Base-by-base conservation (phyloP, 495 filamentous ascomycete genomes). In the Aspergillus incahuasiensis region DNA sequence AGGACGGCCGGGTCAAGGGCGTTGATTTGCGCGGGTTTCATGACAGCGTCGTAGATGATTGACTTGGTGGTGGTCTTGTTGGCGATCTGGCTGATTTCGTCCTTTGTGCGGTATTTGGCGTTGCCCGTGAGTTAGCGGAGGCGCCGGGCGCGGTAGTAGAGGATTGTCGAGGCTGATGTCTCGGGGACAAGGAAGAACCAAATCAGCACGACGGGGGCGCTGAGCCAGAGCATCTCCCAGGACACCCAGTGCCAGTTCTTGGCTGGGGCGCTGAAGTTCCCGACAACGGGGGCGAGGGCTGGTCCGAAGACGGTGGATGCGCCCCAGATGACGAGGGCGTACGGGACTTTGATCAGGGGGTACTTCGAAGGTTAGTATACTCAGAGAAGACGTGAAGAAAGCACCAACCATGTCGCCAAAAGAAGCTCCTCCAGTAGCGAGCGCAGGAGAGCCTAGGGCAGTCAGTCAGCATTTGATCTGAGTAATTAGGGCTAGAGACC, bases 201-300 rank as follows among this genome's bases (percentile, higher is more conserved):
- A 6, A 75, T n/a, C 3, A 73, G 21, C 63, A 78, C 70, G 19
- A 73, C 72, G 1, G 63, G 55, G 0, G 61, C 63, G 12, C 74
- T 71, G 28, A 82, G 54, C 56, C 54, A 72, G 18, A 74, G 64
- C 21, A 74, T 72, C 55, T 79, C 75, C 80, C 73, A 85, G 25
- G 79, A 65, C 0, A 74, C 79, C 55, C 63, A 76, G 41, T 72
- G 74, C 83, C 76, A 87, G 18, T 79, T 82, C 8, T 71, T 55
- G 0, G 59, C 74, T 1, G 70, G 64, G 22, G 82, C 79, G 34
- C 72, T 72, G 65, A 85, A 87, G 9, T 81, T 79, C 15, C 73
- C 74, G 15, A 86, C 71, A 1, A 84, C 69, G 7, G 83, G 83
- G 1, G 81, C 84, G 0, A 85, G 73, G 0, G 79, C 74, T 15